phyloP scores from a whole-genome alignment of 2,329 filamentous ascomycete genomes.

The Lizonia empirigonia region DNA sequence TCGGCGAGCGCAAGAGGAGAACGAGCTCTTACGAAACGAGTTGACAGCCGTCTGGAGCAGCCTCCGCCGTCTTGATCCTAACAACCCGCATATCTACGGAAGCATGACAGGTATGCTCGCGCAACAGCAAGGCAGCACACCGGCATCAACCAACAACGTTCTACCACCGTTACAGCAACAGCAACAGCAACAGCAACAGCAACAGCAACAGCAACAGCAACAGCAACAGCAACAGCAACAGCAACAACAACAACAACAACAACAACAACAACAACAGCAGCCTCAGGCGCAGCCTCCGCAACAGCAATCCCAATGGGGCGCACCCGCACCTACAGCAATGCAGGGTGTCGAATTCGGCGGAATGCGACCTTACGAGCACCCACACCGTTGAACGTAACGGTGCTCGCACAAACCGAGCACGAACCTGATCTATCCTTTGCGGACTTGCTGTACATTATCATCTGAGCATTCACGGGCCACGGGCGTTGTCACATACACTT shows the following conservation, averaged over 20 bases:
- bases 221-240: constrained; percentile 48
- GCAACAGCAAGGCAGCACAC: constrained; percentile 44
- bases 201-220: constrained; percentile 40
- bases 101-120: constrained; percentile 52
- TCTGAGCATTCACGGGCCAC: constrained; percentile 13
- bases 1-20: constrained; percentile 55
- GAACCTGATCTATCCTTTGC: background rate
- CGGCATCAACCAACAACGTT: constrained; percentile 38
- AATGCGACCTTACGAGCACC: constrained; percentile 44
- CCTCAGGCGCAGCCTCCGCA: constrained; percentile 35
- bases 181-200: constrained; percentile 37
- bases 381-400: constrained; percentile 32
- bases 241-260: constrained; percentile 45
- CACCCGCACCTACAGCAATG: constrained; percentile 50
- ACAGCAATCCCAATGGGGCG: constrained; percentile 42
- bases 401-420: background rate
- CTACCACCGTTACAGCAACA: constrained; percentile 49
- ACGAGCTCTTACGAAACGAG: constrained; percentile 54
- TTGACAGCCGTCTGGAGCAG: constrained; percentile 54
- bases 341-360: constrained; percentile 57
- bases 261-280: constrained; percentile 41
- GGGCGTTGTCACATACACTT: constrained; percentile 17
- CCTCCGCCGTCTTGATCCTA: constrained; percentile 54
- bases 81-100: constrained; percentile 55
- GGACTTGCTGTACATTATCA: constrained; percentile 17